These are phyloP conservation scores for Botrytis aclada DNA, from an alignment of 2,329 filamentous ascomycete genomes.

Conservation along the genomic window DNA sequence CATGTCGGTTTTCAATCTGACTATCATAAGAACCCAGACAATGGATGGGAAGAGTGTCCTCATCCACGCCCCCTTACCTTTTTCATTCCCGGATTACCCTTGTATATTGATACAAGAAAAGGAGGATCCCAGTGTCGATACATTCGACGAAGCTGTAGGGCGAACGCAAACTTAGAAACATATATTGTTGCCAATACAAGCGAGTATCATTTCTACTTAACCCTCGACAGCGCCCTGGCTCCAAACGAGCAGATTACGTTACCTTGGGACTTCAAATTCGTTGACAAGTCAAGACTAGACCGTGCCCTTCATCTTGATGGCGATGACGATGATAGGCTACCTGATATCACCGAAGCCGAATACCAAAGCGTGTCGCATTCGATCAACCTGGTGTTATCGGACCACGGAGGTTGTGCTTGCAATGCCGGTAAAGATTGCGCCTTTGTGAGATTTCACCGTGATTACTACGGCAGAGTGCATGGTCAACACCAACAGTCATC, in stretches of 20 bases:
- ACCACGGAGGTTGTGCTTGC: slow-evolving; percentile 79
- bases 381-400: slow-evolving; percentile 68
- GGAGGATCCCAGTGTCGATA: slow-evolving; percentile 86
- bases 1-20: slow-evolving; percentile 70
- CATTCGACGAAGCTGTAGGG: slow-evolving; percentile 85
- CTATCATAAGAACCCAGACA: slow-evolving; percentile 64
- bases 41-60: slow-evolving; percentile 64
- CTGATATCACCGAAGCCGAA: slow-evolving; percentile 51
- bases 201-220: slow-evolving; percentile 89
- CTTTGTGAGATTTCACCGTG: slow-evolving; percentile 61
- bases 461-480: slow-evolving; percentile 51
- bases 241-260: slow-evolving; percentile 61
- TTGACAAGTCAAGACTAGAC: slow-evolving; percentile 53
- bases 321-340: slow-evolving; percentile 54
- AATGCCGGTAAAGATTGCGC: slow-evolving; percentile 60
- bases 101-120: slow-evolving; percentile 88
- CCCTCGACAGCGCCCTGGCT: slow-evolving; percentile 73
- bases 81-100: slow-evolving; percentile 81
- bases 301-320: slow-evolving; percentile 56
- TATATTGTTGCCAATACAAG: slow-evolving; percentile 65
- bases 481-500: slow-evolving; percentile 43
- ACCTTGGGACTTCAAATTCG: slow-evolving; percentile 65
- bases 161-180: slow-evolving; percentile 85
- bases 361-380: slow-evolving; percentile 60
- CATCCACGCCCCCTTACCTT: slow-evolving; percentile 73